Conservation (phyloP, 202 grass and related monocot species). For the Carex sylvatica region DNA sequence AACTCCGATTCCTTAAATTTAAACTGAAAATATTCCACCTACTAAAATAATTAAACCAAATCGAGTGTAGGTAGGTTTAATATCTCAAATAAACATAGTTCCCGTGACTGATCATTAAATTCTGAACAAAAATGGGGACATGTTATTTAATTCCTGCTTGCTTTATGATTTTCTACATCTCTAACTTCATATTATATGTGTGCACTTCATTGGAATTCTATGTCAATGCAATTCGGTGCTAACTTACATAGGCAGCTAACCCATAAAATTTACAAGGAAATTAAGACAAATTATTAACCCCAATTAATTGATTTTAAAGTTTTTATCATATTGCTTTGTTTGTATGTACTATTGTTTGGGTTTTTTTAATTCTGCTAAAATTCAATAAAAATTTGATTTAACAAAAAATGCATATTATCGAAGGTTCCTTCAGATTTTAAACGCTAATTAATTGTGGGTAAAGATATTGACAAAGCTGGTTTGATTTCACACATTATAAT, state of each 20-base stretch:
- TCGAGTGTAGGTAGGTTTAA: neutral
- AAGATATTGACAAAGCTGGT: no score
- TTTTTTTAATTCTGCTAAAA: neutral
- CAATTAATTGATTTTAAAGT: neutral
- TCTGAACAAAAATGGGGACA: constrained; percentile 8
- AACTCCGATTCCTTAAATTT: no score
- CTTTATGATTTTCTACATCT: neutral
- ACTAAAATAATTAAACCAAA: no score
- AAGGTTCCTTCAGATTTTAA: neutral
- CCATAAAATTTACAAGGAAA: neutral
- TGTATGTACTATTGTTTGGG: neutral
- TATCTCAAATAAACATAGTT: neutral
- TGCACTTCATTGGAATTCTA: no score
- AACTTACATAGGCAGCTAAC: neutral
- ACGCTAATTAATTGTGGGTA: neutral
- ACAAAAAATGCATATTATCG: neutral
- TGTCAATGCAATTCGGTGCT: neutral
- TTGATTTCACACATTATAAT: no score
- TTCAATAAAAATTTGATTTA: neutral
- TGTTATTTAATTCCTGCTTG: neutral
- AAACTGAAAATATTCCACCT: no score
- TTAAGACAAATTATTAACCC: neutral
- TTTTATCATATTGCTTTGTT: neutral
- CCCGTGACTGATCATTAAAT: constrained; percentile 1
- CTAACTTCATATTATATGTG: neutral